phyloP scores from a whole-genome alignment of 1,284 basidiomycete genomes.

The Bjerkandera adusta region DNA sequence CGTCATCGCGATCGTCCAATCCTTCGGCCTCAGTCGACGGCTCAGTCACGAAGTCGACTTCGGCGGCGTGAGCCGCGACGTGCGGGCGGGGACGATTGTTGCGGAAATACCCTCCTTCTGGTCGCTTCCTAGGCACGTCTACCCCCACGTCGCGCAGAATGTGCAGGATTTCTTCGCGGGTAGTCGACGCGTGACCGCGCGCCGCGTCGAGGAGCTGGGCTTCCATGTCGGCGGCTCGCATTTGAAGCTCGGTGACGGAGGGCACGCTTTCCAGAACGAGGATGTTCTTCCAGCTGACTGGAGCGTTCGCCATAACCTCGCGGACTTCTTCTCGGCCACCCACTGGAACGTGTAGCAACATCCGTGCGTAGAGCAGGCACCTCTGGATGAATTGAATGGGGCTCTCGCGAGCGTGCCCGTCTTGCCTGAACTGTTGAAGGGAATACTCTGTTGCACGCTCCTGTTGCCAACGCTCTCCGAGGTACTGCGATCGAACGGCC shows the following conservation, averaged over 20 bases:
- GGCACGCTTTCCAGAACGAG: neutral
- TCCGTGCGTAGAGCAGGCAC: neutral
- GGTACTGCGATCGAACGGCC: neutral
- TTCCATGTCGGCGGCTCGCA: neutral
- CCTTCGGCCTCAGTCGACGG: no score
- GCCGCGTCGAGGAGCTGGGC: neutral
- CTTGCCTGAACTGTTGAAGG: neutral
- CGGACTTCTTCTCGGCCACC: constrained; percentile 1
- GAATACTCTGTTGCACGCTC: neutral
- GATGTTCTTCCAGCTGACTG: neutral
- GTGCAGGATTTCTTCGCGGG: neutral
- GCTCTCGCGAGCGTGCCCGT: neutral
- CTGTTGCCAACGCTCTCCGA: neutral
- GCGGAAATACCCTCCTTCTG: neutral
- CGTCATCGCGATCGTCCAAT: no score
- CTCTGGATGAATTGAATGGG: neutral
- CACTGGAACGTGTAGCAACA: neutral
- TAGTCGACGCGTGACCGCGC: neutral
- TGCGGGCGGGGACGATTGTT: neutral
- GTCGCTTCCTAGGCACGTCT: neutral
- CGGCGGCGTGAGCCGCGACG: neutral
- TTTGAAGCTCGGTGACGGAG: constrained; percentile 1
- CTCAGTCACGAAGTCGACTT: neutral
- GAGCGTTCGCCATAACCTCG: neutral
- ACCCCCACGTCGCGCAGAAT: neutral